Percentiles rank a stretch among this genome's conserved stretches.
These are phyloP conservation scores for Erigeron canadensis DNA, from an alignment of 129 eudicot species.

Conservation along the genomic window DNA sequence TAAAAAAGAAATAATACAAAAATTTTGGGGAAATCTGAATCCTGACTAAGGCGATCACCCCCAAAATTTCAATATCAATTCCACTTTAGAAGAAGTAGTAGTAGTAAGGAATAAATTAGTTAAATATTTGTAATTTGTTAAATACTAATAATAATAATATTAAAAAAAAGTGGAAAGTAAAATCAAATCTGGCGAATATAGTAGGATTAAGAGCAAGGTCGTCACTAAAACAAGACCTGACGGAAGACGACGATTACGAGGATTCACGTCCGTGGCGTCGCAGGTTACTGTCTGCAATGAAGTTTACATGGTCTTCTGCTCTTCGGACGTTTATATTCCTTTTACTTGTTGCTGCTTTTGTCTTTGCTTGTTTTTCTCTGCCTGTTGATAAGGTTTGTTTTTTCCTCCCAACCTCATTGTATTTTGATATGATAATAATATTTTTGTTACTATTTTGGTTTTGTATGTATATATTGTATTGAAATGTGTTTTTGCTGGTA, in stretches of 20 bases:
- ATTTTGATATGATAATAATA: not conserved
- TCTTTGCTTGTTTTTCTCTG: conserved; percentile 60
- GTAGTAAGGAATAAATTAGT: too few species aligned
- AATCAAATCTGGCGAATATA: conserved; percentile 67
- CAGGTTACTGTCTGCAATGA: conserved; percentile 53
- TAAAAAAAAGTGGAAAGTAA: conserved; percentile 3
- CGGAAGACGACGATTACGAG: conserved; percentile 59
- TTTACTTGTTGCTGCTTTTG: conserved; percentile 54
- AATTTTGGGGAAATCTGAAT: too few species aligned
- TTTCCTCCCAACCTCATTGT: not conserved
- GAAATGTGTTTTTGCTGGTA: too few species aligned
- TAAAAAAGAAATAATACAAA: too few species aligned
- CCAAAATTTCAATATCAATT: too few species aligned
- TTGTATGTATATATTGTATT: too few species aligned
- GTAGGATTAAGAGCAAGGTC: conserved; percentile 79
- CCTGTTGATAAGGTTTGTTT: conserved; percentile 74
- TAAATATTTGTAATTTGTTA: not conserved
- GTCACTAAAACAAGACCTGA: conserved; percentile 62
- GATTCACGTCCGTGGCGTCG: conserved; percentile 76
- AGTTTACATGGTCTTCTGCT: conserved; percentile 55
- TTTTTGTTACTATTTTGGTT: not conserved
- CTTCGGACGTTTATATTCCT: conserved; percentile 41
- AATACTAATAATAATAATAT: not conserved
- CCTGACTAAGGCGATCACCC: too few species aligned
- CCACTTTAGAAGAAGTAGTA: too few species aligned